These are phyloP conservation scores for Ilyonectria mors-panacis DNA, from an alignment of 2,329 filamentous ascomycete genomes.

Conservation along the genomic window DNA sequence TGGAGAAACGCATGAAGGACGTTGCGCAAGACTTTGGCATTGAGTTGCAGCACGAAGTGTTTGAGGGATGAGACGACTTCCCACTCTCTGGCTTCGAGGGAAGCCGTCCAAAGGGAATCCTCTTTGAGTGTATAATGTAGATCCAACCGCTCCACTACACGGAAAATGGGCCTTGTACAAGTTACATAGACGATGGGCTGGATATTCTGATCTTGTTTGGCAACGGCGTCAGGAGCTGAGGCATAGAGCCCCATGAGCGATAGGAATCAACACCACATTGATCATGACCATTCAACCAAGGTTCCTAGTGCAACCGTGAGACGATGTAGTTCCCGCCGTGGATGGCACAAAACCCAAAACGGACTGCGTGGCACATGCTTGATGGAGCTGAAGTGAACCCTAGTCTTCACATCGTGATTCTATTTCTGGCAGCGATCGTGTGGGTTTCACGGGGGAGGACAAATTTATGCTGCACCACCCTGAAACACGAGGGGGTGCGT, in stretches of 20 bases:
- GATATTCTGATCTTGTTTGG: slow-evolving; percentile 3
- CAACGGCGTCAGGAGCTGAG: slow-evolving; percentile 21
- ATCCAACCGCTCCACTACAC: slow-evolving; percentile 9
- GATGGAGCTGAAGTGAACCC: slow-evolving; percentile 17
- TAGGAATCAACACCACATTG: slow-evolving; percentile 11
- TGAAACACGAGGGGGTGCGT: slow-evolving; percentile 21
- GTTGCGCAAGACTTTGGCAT: slow-evolving; percentile 94
- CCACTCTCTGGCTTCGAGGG: neutral
- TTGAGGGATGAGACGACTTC: slow-evolving; percentile 76
- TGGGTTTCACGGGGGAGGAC: slow-evolving; percentile 15
- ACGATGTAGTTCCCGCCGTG: neutral
- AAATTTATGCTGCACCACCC: slow-evolving; percentile 12
- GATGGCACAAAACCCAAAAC: neutral
- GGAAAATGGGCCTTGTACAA: slow-evolving; percentile 11
- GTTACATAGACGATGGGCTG: slow-evolving; percentile 20
- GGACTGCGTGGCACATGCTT: neutral
- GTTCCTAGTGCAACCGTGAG: neutral
- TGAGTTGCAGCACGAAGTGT: slow-evolving; percentile 89
- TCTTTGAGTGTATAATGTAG: slow-evolving; percentile 18
- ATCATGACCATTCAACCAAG: slow-evolving; percentile 15
- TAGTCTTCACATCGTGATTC: neutral
- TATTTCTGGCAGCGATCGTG: slow-evolving; percentile 22
- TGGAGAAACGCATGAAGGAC: slow-evolving; percentile 87
- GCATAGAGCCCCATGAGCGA: slow-evolving; percentile 24
- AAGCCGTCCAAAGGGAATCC: neutral